These are phyloP conservation scores for Endothia cerciana DNA, from an alignment of 2,329 filamentous ascomycete species.

Conservation along the genomic window DNA sequence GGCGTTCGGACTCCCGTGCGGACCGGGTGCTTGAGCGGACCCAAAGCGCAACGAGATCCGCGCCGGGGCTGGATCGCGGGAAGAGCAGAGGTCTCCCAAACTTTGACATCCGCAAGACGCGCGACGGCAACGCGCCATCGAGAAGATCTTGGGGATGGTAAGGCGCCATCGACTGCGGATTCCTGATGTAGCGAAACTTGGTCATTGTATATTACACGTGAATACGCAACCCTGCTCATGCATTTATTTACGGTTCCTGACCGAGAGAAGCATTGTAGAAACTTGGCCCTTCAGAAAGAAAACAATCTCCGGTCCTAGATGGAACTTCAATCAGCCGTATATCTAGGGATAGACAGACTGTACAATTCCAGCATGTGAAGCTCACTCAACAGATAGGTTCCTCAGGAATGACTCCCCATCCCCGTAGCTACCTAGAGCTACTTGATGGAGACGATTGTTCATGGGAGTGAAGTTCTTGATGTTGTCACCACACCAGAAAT, in stretches of 20 bases:
- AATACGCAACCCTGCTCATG: not conserved
- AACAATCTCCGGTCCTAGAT: not conserved
- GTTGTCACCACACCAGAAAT: no score
- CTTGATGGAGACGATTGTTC: no score
- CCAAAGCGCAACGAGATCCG: not conserved
- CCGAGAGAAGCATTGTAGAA: not conserved
- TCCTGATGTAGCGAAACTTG: not conserved
- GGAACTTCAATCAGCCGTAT: not conserved
- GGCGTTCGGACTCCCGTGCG: not conserved
- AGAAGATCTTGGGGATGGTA: not conserved
- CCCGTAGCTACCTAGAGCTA: not conserved
- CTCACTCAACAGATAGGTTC: not conserved
- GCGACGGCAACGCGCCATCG: not conserved
- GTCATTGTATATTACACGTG: not conserved
- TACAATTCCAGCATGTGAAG: not conserved
- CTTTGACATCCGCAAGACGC: not conserved
- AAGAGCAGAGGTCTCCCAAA: not conserved
- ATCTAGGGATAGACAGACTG: not conserved
- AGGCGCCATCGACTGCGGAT: not conserved
- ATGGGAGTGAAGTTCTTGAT: no score
- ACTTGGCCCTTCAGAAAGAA: not conserved
- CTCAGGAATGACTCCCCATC: not conserved
- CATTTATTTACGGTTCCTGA: not conserved
- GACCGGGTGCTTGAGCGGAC: not conserved
- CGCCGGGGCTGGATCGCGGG: not conserved